These are phyloP conservation scores for Pseudocercospora eumusae DNA, from an alignment of 2,329 filamentous ascomycete species.

Conservation along the genomic window DNA sequence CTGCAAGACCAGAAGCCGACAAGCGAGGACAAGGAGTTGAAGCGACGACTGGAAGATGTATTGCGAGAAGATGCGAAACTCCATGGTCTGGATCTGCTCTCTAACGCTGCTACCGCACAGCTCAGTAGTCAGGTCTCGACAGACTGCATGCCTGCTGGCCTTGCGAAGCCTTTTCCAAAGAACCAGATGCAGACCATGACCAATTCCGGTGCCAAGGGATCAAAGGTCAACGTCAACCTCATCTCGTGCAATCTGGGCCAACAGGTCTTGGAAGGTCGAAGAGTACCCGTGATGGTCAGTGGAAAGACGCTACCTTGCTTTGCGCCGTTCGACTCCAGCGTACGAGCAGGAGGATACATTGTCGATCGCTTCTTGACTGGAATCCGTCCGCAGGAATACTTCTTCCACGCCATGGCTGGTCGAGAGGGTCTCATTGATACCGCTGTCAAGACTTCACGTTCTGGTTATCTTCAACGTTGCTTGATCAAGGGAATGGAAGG, in stretches of 20 bases:
- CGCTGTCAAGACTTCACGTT: conserved; percentile 95
- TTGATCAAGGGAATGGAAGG: conserved; percentile 99
- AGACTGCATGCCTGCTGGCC: conserved; percentile 74
- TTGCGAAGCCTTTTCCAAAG: conserved; percentile 89
- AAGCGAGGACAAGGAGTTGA: conserved; percentile 69
- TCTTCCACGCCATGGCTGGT: conserved; percentile 99
- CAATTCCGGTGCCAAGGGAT: conserved; percentile 91
- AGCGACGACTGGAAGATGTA: conserved; percentile 81
- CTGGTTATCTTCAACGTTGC: conserved; percentile 93
- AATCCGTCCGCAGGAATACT: conserved; percentile 95
- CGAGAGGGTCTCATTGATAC: conserved; percentile 98
- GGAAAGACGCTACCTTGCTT: conserved; percentile 96
- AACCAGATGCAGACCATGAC: conserved; percentile 99
- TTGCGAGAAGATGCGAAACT: conserved; percentile 90
- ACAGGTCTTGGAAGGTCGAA: conserved; percentile 89
- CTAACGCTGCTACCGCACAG: conserved; percentile 67
- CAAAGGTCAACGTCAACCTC: conserved; percentile 88
- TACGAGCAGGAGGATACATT: conserved; percentile 90
- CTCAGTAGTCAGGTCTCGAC: conserved; percentile 79
- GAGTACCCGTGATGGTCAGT: conserved; percentile 96
- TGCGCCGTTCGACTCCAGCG: conserved; percentile 83
- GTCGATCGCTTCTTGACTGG: conserved; percentile 96
- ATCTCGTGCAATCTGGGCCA: conserved; percentile 98
- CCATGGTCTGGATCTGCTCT: conserved; percentile 82
- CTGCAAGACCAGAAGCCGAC: conserved; percentile 65